A percentile compares a stretch with the other conserved stretches of the same genome.
Evolutionary conservation across 306 rosid genomes (phyloP).

Genomic region (Lupinus albus): DNA sequence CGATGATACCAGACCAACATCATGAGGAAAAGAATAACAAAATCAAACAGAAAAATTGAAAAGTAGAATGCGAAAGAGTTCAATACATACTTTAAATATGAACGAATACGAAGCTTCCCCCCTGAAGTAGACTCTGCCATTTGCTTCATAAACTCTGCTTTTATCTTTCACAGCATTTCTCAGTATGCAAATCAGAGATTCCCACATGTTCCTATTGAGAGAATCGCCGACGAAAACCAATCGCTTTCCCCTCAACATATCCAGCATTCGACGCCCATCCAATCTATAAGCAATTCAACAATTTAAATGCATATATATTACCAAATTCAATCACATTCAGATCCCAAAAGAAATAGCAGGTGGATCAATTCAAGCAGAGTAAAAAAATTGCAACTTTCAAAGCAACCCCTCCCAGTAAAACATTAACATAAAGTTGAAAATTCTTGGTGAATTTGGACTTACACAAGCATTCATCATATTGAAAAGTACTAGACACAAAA

Average conservation of each 20-base stretch:
- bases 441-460: constrained; percentile 18
- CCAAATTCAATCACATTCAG: constrained; percentile 16
- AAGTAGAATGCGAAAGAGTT: neutral
- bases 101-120: constrained; percentile 90
- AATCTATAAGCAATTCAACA: constrained; percentile 46
- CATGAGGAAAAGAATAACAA: constrained; percentile 23
- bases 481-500: neutral
- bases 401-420: constrained; percentile 3
- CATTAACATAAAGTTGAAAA: neutral
- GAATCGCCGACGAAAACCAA: constrained; percentile 96
- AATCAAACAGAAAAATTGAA: neutral
- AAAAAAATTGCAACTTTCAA: neutral
- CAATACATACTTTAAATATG: constrained; percentile 63
- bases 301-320: neutral
- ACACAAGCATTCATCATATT: constrained; percentile 7
- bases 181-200: constrained; percentile 84
- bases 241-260: constrained; percentile 76
- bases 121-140: constrained; percentile 76
- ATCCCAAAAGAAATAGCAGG: neutral
- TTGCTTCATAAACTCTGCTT: constrained; percentile 69
- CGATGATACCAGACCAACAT: constrained; percentile 19
- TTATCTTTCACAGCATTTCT: constrained; percentile 70
- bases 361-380: neutral
- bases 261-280: constrained; percentile 71
- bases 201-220: constrained; percentile 99